phyloP scores from a whole-genome alignment of 345 rosid genomes.

The Syzygium aqueum region DNA sequence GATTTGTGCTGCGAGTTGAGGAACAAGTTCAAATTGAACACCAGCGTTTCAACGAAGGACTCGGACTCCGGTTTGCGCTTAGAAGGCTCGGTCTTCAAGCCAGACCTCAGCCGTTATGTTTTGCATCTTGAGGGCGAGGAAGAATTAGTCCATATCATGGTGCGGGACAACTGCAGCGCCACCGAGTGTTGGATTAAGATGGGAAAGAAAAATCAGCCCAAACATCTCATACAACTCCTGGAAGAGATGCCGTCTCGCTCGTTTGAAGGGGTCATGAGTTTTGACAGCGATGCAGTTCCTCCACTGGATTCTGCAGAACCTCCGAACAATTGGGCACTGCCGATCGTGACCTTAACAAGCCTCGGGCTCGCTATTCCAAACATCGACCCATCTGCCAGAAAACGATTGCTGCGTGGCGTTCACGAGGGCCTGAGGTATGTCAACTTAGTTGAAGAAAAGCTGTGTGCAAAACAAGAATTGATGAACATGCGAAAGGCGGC shows the following conservation, averaged over 20 bases:
- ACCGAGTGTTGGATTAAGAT: conserved; percentile 47
- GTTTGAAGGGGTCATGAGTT: conserved; percentile 49
- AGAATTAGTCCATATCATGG: conserved; percentile 44
- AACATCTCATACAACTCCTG: conserved; percentile 40
- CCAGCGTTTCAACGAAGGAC: conserved; percentile 22
- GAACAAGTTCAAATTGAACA: conserved; percentile 5
- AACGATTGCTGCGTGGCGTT: conserved; percentile 36
- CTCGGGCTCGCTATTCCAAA: conserved; percentile 59
- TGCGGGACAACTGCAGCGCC: conserved; percentile 48
- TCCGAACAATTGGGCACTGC: conserved; percentile 79
- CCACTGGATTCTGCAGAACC: conserved; percentile 49
- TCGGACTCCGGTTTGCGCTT: conserved; percentile 16
- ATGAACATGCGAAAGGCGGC: conserved; percentile 49
- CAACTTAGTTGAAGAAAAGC: conserved; percentile 32
- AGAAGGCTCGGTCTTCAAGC: conserved; percentile 4
- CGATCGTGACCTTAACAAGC: conserved; percentile 63
- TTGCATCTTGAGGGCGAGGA: conserved; percentile 86
- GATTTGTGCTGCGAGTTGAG: conserved; percentile 10
- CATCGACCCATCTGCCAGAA: conserved; percentile 8
- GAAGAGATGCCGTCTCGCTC: conserved; percentile 33
- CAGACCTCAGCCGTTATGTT: conserved; percentile 54
- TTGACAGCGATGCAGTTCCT: conserved; percentile 44
- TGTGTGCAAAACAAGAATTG: conserved; percentile 21
- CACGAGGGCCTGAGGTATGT: conserved; percentile 52
- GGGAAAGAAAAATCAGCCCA: conserved; percentile 49